Percentiles rank a stretch among this genome's conserved stretches.
These are phyloP conservation scores for Pochonia chlamydosporia DNA, from an alignment of 2,329 filamentous ascomycete genomes.

Conservation along the genomic window DNA sequence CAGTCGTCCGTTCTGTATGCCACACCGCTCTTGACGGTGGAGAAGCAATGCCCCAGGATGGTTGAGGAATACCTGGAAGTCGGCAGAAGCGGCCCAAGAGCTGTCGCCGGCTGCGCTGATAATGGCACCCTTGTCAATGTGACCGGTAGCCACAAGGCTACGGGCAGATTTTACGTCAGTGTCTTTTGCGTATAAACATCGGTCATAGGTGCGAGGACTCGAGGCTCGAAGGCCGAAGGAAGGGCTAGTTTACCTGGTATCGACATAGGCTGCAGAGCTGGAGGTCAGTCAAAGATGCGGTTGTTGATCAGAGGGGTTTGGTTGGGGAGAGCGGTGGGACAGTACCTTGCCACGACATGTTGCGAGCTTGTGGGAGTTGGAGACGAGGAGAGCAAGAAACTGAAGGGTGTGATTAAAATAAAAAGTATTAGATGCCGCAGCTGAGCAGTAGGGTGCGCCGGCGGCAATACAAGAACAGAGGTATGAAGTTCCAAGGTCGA, in stretches of 20 bases:
- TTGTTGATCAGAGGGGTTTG: conserved; percentile 17
- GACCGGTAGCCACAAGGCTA: conserved; percentile 76
- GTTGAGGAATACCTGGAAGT: conserved; percentile 61
- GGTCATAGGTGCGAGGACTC: background rate
- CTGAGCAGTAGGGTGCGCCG: background rate
- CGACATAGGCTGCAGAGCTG: conserved; percentile 40
- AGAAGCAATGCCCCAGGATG: background rate
- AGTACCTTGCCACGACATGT: conserved; percentile 72
- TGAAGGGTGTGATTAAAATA: conserved; percentile 2
- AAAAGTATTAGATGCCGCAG: conserved; percentile 3
- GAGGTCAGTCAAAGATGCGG: conserved; percentile 11
- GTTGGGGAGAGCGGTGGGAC: conserved; percentile 20
- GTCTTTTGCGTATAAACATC: conserved; percentile 6
- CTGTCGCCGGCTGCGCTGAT: conserved; percentile 76
- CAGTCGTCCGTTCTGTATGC: background rate
- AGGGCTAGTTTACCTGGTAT: conserved; percentile 38
- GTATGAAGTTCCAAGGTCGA: background rate
- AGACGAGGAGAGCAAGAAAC: conserved; percentile 2
- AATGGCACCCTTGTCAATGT: conserved; percentile 80
- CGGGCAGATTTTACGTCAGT: conserved; percentile 10
- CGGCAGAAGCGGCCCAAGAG: conserved; percentile 65
- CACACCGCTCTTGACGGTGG: background rate
- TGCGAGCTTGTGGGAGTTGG: conserved; percentile 19
- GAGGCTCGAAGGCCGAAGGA: background rate
- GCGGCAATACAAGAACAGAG: background rate